phyloP scores from a whole-genome alignment of 768 basidiomycete genomes.

The Suillus alpinus region DNA sequence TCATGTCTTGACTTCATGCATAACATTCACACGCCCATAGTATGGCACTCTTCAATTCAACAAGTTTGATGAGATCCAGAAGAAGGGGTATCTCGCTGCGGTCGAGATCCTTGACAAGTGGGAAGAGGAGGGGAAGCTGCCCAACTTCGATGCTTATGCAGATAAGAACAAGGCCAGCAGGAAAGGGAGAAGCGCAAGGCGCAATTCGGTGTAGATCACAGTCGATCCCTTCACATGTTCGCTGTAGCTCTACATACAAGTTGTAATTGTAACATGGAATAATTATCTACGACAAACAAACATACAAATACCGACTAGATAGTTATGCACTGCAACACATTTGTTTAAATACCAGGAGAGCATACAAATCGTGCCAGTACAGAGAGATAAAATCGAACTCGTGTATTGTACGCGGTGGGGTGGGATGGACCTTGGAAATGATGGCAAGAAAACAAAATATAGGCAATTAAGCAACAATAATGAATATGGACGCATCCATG shows the following conservation, averaged over 20 bases:
- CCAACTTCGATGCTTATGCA: slow-evolving; percentile 60
- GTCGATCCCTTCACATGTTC: background rate
- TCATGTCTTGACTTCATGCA: background rate
- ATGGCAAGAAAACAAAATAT: slow-evolving; percentile 3
- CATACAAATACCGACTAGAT: slow-evolving; percentile 5
- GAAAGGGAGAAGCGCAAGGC: slow-evolving; percentile 73
- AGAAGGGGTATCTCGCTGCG: slow-evolving; percentile 76
- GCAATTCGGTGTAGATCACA: slow-evolving; percentile 58
- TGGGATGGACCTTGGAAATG: background rate
- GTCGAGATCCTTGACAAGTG: slow-evolving; percentile 70
- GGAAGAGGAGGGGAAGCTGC: slow-evolving; percentile 82
- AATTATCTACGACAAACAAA: slow-evolving; percentile 7
- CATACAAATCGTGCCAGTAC: slow-evolving; percentile 2
- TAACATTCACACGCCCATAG: slow-evolving; percentile 32
- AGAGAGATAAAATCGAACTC: background rate
- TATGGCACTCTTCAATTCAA: slow-evolving; percentile 90
- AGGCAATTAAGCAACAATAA: slow-evolving; percentile 36
- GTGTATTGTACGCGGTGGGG: background rate
- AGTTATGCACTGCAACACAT: background rate
- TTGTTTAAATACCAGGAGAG: slow-evolving; percentile 3
- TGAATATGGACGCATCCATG: slow-evolving; percentile 21
- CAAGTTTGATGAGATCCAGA: slow-evolving; percentile 85
- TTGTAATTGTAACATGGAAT: background rate
- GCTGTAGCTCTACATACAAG: background rate
- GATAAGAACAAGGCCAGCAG: slow-evolving; percentile 43